Conservation (phyloP, 2,329 filamentous ascomycete species). For the Peltaster fructicola region DNA sequence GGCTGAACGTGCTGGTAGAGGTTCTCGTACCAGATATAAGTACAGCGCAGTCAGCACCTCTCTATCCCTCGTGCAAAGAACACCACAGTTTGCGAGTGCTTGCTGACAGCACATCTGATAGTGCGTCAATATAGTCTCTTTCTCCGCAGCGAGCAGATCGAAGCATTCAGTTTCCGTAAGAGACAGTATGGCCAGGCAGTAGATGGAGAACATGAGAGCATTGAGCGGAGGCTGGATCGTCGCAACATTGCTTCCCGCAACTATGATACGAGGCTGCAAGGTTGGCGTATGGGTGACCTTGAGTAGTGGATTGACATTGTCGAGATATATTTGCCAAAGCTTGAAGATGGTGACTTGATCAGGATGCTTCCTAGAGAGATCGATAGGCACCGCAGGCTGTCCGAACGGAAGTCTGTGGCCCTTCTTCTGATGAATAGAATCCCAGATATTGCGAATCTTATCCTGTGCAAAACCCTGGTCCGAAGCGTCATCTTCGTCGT, state of each 20-base stretch:
- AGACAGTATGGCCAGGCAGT: constrained; percentile 5
- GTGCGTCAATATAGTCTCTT: constrained; percentile 44
- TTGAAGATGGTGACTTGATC: constrained; percentile 47
- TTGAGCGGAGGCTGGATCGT: constrained; percentile 36
- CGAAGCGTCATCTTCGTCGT: too few species aligned
- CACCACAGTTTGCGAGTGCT: constrained; percentile 26
- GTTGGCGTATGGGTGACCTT: constrained; percentile 58
- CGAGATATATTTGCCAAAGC: constrained; percentile 58
- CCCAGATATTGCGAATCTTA: too few species aligned
- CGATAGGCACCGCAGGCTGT: constrained; percentile 21
- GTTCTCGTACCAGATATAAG: constrained; percentile 33
- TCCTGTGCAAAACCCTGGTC: too few species aligned
- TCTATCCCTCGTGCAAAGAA: constrained; percentile 25
- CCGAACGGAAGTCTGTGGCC: constrained; percentile 37
- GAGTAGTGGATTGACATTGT: constrained; percentile 56
- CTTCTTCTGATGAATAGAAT: too few species aligned
- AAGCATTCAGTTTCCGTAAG: constrained; percentile 3
- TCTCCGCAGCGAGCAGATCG: constrained; percentile 1
- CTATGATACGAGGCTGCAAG: constrained; percentile 45
- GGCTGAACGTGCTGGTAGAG: too few species aligned
- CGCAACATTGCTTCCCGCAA: constrained; percentile 40
- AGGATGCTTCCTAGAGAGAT: constrained; percentile 39
- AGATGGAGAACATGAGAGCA: constrained; percentile 7
- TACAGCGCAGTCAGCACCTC: constrained; percentile 34
- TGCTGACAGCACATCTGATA: constrained; percentile 31